These are phyloP conservation scores for Ogataea pilisensis DNA, from an alignment of 805 yeast species.

Conservation along the genomic window DNA sequence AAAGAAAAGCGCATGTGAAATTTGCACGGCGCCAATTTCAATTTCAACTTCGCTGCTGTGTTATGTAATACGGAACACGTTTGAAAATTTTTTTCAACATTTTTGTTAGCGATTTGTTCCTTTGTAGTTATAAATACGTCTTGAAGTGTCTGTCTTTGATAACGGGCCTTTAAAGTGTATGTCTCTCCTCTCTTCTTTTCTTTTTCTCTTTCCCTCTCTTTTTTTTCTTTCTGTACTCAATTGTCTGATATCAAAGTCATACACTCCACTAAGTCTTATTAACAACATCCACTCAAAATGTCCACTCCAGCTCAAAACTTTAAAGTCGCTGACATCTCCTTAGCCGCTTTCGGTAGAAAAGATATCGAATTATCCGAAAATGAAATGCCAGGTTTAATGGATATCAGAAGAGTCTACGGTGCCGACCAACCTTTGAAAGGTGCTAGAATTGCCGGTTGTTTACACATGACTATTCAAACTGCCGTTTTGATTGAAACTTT, in stretches of 20 bases:
- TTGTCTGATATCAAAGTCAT: neutral
- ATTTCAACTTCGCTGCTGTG: too few species aligned
- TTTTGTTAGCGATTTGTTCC: neutral
- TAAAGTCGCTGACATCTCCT: conserved; percentile 96
- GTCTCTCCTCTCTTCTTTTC: too few species aligned
- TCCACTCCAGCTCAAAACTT: conserved; percentile 66
- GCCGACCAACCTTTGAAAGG: conserved; percentile 92
- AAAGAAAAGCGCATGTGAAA: neutral
- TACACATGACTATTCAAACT: conserved; percentile 99
- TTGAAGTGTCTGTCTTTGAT: too few species aligned
- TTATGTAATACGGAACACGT: neutral
- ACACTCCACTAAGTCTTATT: too few species aligned
- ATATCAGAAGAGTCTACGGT: conserved; percentile 92
- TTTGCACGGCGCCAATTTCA: neutral
- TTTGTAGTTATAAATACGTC: neutral
- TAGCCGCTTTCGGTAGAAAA: conserved; percentile 99
- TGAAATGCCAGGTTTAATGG: conserved; percentile 99
- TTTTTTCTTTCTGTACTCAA: neutral
- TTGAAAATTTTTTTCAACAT: neutral
- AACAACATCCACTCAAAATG: conserved; percentile 30
- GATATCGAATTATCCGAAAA: conserved; percentile 98
- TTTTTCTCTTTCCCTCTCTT: too few species aligned
- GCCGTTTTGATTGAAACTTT: conserved; percentile 98
- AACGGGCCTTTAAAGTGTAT: too few species aligned
- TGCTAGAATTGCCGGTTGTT: conserved; percentile 98